These are phyloP conservation scores for Medakamo hakoo DNA, from an alignment of 139 green algal species.

Conservation along the genomic window DNA sequence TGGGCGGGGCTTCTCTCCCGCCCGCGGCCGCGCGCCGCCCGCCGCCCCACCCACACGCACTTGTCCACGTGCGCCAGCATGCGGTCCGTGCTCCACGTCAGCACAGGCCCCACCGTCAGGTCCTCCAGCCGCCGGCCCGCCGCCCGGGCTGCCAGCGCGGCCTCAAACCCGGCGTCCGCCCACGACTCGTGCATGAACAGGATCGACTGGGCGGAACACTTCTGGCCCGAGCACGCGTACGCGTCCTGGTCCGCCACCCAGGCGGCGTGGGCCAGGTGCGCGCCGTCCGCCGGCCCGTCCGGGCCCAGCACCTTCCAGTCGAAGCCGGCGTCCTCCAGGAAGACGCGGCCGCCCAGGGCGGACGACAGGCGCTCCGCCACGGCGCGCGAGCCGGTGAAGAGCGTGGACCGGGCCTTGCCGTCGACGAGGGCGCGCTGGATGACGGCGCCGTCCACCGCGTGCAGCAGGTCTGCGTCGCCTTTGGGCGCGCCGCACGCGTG, in stretches of 20 bases:
- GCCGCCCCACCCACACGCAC: constrained; percentile 1
- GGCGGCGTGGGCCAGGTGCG: constrained; percentile 70
- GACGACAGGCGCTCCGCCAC: constrained; percentile 71
- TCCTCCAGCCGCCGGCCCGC: constrained; percentile 50
- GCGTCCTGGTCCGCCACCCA: constrained; percentile 94
- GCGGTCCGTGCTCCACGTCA: constrained; percentile 70
- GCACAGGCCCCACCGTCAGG: constrained; percentile 81
- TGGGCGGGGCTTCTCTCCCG: neutral
- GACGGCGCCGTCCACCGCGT: constrained; percentile 49
- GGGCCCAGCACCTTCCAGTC: constrained; percentile 96
- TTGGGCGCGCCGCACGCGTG: constrained; percentile 71
- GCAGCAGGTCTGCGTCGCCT: constrained; percentile 72
- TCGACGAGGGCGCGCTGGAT: constrained; percentile 52
- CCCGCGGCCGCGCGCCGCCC: neutral
- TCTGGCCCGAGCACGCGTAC: constrained; percentile 89
- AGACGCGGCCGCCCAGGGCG: constrained; percentile 48
- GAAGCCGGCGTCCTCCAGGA: constrained; percentile 91
- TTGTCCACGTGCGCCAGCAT: constrained; percentile 63
- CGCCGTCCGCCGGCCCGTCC: too few species aligned
- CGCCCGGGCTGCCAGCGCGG: constrained; percentile 43
- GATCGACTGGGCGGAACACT: constrained; percentile 93
- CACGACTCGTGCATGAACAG: constrained; percentile 80
- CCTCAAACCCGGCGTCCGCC: constrained; percentile 39
- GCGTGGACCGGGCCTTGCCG: constrained; percentile 60
- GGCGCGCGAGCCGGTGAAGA: constrained; percentile 77